Percentiles rank a stretch among this genome's conserved stretches.
Evolutionary conservation across 768 basidiomycete genomes (phyloP).

Genomic region (Myochromella boudieri): DNA sequence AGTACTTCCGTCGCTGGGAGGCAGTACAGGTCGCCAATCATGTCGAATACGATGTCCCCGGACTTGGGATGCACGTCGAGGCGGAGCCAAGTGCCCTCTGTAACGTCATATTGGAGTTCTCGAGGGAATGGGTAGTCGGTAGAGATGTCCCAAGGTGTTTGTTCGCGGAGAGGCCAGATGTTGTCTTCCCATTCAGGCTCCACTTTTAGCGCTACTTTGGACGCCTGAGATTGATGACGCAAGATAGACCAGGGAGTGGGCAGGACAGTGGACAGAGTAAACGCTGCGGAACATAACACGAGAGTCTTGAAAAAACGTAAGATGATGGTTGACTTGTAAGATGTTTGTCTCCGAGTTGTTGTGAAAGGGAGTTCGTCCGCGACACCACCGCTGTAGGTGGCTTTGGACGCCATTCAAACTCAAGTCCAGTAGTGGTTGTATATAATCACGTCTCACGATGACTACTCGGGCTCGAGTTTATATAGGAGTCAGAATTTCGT

Average conservation of each 20-base stretch:
- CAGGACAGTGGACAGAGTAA: slow-evolving; percentile 31
- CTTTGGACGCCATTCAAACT: slow-evolving; percentile 13
- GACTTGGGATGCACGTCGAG: slow-evolving; percentile 70
- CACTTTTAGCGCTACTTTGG: slow-evolving; percentile 18
- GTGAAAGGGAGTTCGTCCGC: slow-evolving; percentile 8
- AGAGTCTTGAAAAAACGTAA: slow-evolving; percentile 19
- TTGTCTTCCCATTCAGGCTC: slow-evolving; percentile 44
- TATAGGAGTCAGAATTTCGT: too few relatives aligned
- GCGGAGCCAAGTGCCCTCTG: slow-evolving; percentile 75
- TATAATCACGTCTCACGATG: too few relatives aligned
- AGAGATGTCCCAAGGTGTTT: slow-evolving; percentile 71
- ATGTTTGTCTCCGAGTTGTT: slow-evolving; percentile 2
- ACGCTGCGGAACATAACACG: slow-evolving; percentile 29
- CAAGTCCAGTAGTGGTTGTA: not conserved
- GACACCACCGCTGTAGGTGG: slow-evolving; percentile 1
- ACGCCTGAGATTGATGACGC: slow-evolving; percentile 12
- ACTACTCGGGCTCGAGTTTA: too few relatives aligned
- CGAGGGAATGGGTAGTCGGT: slow-evolving; percentile 73
- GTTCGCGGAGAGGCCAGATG: slow-evolving; percentile 61
- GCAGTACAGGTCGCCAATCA: slow-evolving; percentile 75
- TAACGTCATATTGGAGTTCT: slow-evolving; percentile 63
- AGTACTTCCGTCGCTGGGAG: slow-evolving; percentile 46
- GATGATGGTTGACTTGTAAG: slow-evolving; percentile 10
- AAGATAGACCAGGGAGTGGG: slow-evolving; percentile 34
- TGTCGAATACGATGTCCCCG: slow-evolving; percentile 74